Evolutionary conservation across 805 yeast species (phyloP).

Genomic region (Teunomyces aglyptinius): DNA sequence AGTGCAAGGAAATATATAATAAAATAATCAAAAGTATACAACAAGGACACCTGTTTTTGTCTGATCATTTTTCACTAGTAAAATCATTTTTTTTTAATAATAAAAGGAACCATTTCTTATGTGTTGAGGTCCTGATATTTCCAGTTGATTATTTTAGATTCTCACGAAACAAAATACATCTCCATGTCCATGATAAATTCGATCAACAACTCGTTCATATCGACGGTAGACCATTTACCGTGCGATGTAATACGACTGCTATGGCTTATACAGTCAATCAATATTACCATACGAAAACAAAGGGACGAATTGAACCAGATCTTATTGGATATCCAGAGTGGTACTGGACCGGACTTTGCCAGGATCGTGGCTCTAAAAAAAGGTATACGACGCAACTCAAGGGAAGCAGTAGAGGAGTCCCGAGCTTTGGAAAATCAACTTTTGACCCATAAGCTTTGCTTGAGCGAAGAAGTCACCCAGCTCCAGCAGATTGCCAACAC

Average conservation of each 20-base stretch:
- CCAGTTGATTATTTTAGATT: not conserved
- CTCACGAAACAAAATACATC: not conserved
- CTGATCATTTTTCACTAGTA: too few relatives aligned
- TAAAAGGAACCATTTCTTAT: not conserved
- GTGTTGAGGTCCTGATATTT: not conserved
- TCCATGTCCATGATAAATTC: conserved; percentile 15
- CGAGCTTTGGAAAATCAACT: conserved; percentile 30
- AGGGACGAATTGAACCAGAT: conserved; percentile 6
- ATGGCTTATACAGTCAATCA: conserved; percentile 42
- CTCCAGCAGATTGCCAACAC: conserved; percentile 7
- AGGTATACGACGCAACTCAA: conserved; percentile 8
- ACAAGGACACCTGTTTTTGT: too few relatives aligned
- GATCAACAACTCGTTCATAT: conserved; percentile 36
- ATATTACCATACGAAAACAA: conserved; percentile 23
- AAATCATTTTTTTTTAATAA: too few relatives aligned
- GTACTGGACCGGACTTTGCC: not conserved
- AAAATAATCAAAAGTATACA: too few relatives aligned
- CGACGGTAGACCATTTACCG: conserved; percentile 44
- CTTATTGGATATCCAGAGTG: conserved; percentile 6
- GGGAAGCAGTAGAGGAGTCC: conserved; percentile 27
- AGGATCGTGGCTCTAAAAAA: not conserved
- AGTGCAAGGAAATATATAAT: too few relatives aligned
- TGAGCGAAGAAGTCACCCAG: conserved; percentile 26
- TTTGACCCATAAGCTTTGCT: conserved; percentile 24
- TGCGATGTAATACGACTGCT: conserved; percentile 42